Conservation (phyloP, 164 flowering plant genomes). For the Echeveria elegans region DNA sequence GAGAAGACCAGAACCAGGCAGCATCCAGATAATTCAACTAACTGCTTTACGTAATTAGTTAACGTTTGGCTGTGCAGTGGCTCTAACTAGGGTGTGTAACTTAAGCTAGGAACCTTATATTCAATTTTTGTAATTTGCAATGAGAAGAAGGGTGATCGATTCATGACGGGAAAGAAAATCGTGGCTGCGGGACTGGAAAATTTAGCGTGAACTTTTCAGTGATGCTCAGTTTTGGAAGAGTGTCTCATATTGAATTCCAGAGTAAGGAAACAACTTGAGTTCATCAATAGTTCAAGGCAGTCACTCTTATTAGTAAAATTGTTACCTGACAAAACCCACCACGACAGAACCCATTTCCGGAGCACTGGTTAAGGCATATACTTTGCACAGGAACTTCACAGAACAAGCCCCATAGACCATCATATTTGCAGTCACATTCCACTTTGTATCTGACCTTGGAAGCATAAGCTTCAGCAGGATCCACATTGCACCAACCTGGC, state of each 20-base stretch:
- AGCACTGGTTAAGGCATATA: constrained; percentile 84
- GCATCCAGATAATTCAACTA: no score
- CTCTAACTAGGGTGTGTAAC: neutral
- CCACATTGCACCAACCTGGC: constrained; percentile 95
- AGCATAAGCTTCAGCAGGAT: constrained; percentile 72
- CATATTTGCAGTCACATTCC: constrained; percentile 96
- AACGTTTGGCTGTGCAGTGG: neutral
- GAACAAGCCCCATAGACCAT: constrained; percentile 65
- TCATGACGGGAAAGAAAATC: no score
- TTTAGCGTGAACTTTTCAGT: no score
- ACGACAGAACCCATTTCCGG: constrained; percentile 79
- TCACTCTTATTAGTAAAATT: neutral
- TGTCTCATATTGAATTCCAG: no score
- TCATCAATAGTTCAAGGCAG: no score
- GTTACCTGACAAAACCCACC: constrained; percentile 97
- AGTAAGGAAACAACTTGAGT: no score
- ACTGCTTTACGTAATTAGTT: no score
- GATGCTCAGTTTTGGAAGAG: neutral
- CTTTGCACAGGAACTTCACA: constrained; percentile 76
- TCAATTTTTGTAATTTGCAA: no score
- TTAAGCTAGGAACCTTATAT: no score
- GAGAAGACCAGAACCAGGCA: no score
- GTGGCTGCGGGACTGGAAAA: no score
- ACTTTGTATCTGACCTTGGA: constrained; percentile 50
- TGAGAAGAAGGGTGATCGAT: no score